A percentile compares a stretch with the other conserved stretches of the same genome.
phyloP scores from a whole-genome alignment of 352 stramenopile species.

The Pythium plurisporium region DNA sequence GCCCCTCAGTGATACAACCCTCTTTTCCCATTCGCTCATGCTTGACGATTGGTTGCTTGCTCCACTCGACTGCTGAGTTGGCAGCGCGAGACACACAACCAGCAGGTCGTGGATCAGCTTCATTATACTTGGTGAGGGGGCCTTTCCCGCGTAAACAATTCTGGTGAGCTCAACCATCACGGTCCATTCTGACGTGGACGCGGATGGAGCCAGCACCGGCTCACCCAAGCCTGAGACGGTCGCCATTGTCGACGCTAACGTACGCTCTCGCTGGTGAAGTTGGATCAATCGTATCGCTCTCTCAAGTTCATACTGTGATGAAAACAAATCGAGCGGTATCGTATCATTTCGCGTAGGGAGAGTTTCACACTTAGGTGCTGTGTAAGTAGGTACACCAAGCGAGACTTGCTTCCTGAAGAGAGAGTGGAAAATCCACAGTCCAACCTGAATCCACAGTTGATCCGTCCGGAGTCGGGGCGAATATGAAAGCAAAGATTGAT shows the following conservation, averaged over 20 bases:
- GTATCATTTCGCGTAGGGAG: too few species aligned
- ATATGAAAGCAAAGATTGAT: not conserved
- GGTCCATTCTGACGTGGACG: not conserved
- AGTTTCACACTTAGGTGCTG: too few species aligned
- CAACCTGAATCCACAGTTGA: slow-evolving; percentile 22
- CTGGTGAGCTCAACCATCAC: not conserved
- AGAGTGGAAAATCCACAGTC: slow-evolving; percentile 49
- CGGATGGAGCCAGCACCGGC: not conserved
- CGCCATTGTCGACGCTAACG: slow-evolving; percentile 10
- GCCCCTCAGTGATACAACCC: not conserved
- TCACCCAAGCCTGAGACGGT: not conserved
- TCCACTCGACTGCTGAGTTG: not conserved
- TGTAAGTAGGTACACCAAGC: too few species aligned
- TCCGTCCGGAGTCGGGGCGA: slow-evolving; percentile 3
- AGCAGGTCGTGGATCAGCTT: slow-evolving; percentile 2
- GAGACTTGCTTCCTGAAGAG: slow-evolving; percentile 30
- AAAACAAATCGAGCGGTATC: slow-evolving; percentile 31
- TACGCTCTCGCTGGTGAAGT: slow-evolving; percentile 18
- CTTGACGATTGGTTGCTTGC: not conserved
- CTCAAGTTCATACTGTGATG: slow-evolving; percentile 38
- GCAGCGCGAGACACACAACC: not conserved
- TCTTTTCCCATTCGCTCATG: not conserved
- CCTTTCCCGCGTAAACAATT: slow-evolving; percentile 18
- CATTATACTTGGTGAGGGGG: slow-evolving; percentile 21
- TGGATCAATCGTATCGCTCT: slow-evolving; percentile 1